Conservation (phyloP, 192 early-diverging fungal species). For the Fimicolochytrium jonesii region DNA sequence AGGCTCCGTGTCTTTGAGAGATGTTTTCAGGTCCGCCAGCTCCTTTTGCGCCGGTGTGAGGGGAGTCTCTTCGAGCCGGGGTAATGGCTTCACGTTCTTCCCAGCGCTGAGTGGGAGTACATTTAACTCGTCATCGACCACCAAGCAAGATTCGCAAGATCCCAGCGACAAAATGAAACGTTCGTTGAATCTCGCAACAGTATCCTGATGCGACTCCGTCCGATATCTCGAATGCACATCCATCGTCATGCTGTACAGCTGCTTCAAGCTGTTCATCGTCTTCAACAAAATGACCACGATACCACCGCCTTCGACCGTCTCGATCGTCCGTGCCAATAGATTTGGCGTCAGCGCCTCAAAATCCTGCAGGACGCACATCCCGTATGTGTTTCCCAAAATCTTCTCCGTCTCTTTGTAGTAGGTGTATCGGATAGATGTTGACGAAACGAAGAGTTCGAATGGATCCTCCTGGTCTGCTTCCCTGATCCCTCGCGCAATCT, state of each 20-base stretch:
- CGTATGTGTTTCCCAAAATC: constrained; percentile 96
- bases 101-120: constrained; percentile 91
- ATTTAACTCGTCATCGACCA: constrained; percentile 97
- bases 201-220: constrained; percentile 89
- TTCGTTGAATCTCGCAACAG: constrained; percentile 95
- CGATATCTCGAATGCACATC: constrained; percentile 96
- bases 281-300: constrained; percentile 89
- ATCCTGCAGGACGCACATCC: constrained; percentile 96
- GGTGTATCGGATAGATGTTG: constrained; percentile 94
- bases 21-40: constrained; percentile 76
- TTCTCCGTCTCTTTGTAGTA: constrained; percentile 99
- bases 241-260: constrained; percentile 98
- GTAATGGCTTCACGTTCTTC: constrained; percentile 87
- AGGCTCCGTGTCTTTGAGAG: constrained; percentile 86
- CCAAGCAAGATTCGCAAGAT: constrained; percentile 80
- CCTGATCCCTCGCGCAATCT: constrained; percentile 85
- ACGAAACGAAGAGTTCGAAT: constrained; percentile 96
- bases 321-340: constrained; percentile 90
- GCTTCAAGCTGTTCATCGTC: constrained; percentile 93
- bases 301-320: constrained; percentile 98
- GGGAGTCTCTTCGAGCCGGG: constrained; percentile 42
- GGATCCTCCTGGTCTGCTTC: constrained; percentile 94
- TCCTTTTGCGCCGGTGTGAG: constrained; percentile 52
- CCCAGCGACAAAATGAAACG: constrained; percentile 93
- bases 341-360: constrained; percentile 99